phyloP scores from a whole-genome alignment of 1,284 basidiomycete genomes.

The Ustilago xerochloae region DNA sequence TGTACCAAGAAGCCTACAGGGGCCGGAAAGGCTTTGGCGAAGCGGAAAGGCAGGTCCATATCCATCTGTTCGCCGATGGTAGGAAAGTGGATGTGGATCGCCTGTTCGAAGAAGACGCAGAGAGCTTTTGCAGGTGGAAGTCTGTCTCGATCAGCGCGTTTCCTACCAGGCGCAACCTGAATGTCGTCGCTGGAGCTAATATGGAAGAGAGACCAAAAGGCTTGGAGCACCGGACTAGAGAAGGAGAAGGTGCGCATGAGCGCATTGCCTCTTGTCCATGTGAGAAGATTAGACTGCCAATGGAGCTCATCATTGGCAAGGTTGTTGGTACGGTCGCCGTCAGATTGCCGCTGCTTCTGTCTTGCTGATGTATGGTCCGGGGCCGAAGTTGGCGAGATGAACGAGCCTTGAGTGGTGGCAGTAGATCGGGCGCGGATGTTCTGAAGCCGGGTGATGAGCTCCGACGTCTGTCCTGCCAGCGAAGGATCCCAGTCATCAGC shows the following conservation, averaged over 20 bases:
- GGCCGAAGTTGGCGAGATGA: conserved; percentile 2
- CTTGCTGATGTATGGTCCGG: not conserved
- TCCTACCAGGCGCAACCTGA: conserved; percentile 31
- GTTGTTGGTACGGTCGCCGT: not conserved
- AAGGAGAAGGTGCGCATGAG: conserved; percentile 53
- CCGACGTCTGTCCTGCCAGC: conserved; percentile 9
- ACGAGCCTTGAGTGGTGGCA: conserved; percentile 24
- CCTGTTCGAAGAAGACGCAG: conserved; percentile 58
- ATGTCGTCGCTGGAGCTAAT: conserved; percentile 30
- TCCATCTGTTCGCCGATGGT: conserved; percentile 49
- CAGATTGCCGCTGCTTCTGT: not conserved
- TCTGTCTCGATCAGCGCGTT: not conserved
- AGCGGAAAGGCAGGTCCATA: conserved; percentile 51
- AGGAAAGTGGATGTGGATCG: conserved; percentile 54
- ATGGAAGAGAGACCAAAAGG: conserved; percentile 57
- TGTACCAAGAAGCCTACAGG: conserved; percentile 53
- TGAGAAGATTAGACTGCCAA: conserved; percentile 43
- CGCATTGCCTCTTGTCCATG: conserved; percentile 48
- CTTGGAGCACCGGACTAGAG: conserved; percentile 37
- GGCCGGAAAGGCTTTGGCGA: conserved; percentile 45
- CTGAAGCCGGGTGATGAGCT: conserved; percentile 26
- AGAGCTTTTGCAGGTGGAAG: conserved; percentile 30
- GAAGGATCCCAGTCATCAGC: not conserved
- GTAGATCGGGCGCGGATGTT: conserved; percentile 43
- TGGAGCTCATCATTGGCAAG: conserved; percentile 31